Conservation (phyloP, 495 filamentous ascomycete species). For the Penicillium canariense region DNA sequence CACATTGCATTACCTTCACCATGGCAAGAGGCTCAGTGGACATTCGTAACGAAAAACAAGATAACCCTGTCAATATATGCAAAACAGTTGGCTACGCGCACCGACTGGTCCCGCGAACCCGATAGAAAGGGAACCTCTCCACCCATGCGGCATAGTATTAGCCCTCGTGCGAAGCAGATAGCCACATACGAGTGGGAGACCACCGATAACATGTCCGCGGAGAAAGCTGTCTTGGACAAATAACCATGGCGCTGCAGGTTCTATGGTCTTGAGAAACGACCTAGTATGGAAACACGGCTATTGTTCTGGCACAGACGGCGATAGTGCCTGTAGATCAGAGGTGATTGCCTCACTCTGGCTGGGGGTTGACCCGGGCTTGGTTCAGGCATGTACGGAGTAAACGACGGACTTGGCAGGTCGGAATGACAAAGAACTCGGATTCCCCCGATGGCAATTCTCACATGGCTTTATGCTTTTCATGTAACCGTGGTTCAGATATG, state of each 20-base stretch:
- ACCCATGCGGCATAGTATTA: neutral
- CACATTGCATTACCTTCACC: neutral
- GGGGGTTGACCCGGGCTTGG: slow-evolving; percentile 1
- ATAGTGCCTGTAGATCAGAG: slow-evolving; percentile 15
- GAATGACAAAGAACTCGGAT: neutral
- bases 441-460: neutral
- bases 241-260: neutral
- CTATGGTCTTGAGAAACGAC: neutral
- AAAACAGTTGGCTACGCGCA: slow-evolving; percentile 7
- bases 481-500: slow-evolving; percentile 3
- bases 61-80: slow-evolving; percentile 6
- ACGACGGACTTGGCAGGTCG: neutral
- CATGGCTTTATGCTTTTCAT: neutral
- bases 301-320: slow-evolving; percentile 5
- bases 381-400: neutral
- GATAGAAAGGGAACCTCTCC: slow-evolving; percentile 3
- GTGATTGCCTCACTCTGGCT: neutral
- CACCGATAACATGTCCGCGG: neutral
- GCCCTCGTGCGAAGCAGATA: neutral
- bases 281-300: neutral
- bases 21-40: neutral
- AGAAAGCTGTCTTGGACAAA: neutral
- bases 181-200: neutral
- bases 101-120: neutral
- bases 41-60: neutral